A percentile compares a stretch with the other conserved stretches of the same genome.
phyloP scores from a whole-genome alignment of 768 basidiomycete species.

The Collybia mongolica region DNA sequence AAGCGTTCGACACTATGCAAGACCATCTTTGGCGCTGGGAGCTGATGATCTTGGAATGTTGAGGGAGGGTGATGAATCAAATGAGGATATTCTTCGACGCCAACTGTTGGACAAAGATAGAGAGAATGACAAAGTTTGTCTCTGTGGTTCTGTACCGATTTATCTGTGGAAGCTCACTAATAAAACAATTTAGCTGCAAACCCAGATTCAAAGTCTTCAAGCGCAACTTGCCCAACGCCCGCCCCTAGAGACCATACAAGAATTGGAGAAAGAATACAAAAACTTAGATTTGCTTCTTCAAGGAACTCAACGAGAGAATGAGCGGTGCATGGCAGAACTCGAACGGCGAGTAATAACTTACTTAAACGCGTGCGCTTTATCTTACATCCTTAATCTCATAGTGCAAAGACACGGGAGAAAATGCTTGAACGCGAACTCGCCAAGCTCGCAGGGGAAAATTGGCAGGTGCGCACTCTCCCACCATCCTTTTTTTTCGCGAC shows the following conservation, averaged over 20 bases:
- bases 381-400: slow-evolving; percentile 17
- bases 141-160: neutral
- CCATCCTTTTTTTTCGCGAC: slow-evolving; percentile 9
- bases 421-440: slow-evolving; percentile 71
- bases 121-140: slow-evolving; percentile 63
- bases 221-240: slow-evolving; percentile 66
- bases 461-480: slow-evolving; percentile 56
- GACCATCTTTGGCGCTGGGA: slow-evolving; percentile 49
- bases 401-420: slow-evolving; percentile 70
- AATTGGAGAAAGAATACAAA: slow-evolving; percentile 68
- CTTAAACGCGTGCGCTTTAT: neutral
- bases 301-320: slow-evolving; percentile 85
- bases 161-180: neutral
- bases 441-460: slow-evolving; percentile 74
- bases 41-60: slow-evolving; percentile 61
- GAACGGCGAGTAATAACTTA: slow-evolving; percentile 51
- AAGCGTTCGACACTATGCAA: slow-evolving; percentile 53
- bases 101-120: slow-evolving; percentile 68
- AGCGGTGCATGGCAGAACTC: slow-evolving; percentile 78
- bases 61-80: slow-evolving; percentile 56
- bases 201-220: slow-evolving; percentile 62
- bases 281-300: slow-evolving; percentile 74
- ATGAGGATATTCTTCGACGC: slow-evolving; percentile 59
- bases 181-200: slow-evolving; percentile 47
- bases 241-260: slow-evolving; percentile 63